Base-by-base conservation (phyloP, 768 basidiomycete species). In the Tricholoma matsutake region DNA sequence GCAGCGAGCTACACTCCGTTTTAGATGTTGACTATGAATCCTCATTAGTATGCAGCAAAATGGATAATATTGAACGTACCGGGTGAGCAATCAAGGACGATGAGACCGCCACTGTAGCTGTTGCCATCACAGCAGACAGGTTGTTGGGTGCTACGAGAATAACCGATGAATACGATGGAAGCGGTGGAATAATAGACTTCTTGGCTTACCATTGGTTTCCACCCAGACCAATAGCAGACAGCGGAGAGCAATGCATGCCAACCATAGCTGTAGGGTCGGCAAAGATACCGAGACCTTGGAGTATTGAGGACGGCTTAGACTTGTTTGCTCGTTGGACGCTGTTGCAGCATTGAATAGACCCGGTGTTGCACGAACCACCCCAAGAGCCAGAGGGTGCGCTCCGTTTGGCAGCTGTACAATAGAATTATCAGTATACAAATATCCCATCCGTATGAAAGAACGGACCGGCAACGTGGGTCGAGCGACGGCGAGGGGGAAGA, bases 111-210 rank as follows among this genome's bases (percentile, higher is more conserved):
- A n/a, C n/a, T n/a, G n/a, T n/a, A n/a, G n/a, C n/a, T n/a, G n/a
- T n/a, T n/a, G n/a, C n/a, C n/a, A n/a, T n/a, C n/a, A n/a, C 83
- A 84, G 69, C 82, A 84, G 45, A 83, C 77, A 10, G 79, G 70
- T 63, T 82, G 78, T 13, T 62, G 53, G 4, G 61, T 41, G 72
- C 80, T 82, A 54, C 14, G 20, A 16, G 18, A 35, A 29, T 3
- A 32, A n/a, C 35, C 43, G 52, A 18, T 29, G 8, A 51, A 6
- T 18, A 8, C n/a, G 20, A 56, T 16, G 31, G 43, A 43, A 56
- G 53, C 1, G 22, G 14, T 35, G 20, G 22, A 32, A 57, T 4
- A 28, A 58, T 35, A 61, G 55, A 2, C 52, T 51, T 18, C 5
- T 7, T 5, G 29, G 60, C 70, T 56, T 63, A 77, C 76, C 78